Conservation (phyloP, 2,329 filamentous ascomycete genomes). For the Monilinia aucupariae region DNA sequence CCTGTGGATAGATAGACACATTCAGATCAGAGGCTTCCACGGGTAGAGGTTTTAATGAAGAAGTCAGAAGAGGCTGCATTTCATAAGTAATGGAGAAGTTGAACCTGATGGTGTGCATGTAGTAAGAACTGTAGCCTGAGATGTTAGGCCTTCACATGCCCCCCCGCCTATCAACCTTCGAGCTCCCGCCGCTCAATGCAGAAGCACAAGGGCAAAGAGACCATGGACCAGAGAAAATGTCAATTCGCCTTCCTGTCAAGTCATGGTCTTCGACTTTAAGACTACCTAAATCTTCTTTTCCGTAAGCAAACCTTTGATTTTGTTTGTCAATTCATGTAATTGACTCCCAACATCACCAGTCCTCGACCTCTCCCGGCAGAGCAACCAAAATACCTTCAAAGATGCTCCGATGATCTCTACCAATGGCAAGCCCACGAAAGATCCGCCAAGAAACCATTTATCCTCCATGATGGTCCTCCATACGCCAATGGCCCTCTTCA, state of each 20-base stretch:
- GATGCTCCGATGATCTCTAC: conserved; percentile 85
- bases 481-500: conserved; percentile 93
- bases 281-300: conserved; percentile 69
- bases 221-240: conserved; percentile 30
- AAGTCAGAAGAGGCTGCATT: too few species aligned
- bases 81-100: not conserved
- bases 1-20: not conserved
- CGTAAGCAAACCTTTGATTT: conserved; percentile 42
- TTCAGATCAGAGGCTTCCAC: not conserved
- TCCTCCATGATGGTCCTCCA: conserved; percentile 91
- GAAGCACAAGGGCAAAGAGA: not conserved
- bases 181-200: not conserved
- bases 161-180: not conserved
- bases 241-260: conserved; percentile 38
- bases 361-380: conserved; percentile 40
- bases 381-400: conserved; percentile 56
- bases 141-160: not conserved
- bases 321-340: conserved; percentile 16
- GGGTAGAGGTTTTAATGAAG: not conserved
- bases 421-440: conserved; percentile 62
- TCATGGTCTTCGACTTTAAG: conserved; percentile 70
- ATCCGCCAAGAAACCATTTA: conserved; percentile 50
- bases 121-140: not conserved
- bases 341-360: conserved; percentile 22
- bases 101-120: too few species aligned